These are phyloP conservation scores for Lachnellula suecica DNA, from an alignment of 2,329 filamentous ascomycete genomes.

Conservation along the genomic window DNA sequence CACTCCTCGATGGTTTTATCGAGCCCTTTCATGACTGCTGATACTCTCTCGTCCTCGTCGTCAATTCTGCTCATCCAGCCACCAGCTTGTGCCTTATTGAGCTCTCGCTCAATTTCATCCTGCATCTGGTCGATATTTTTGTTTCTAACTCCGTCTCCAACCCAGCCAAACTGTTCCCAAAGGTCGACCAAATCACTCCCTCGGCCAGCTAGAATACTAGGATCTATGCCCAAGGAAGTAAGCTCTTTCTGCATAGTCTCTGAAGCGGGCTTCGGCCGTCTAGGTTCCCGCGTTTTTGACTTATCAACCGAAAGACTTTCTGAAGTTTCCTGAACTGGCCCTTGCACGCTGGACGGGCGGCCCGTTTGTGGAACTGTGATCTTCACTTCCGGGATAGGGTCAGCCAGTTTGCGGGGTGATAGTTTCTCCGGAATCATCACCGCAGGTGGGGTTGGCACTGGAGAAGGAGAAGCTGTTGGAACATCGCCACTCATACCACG, in stretches of 20 bases:
- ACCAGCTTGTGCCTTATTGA: constrained; percentile 87
- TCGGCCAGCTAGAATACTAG: constrained; percentile 70
- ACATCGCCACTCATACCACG: constrained; percentile 41
- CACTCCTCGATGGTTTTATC: constrained; percentile 92
- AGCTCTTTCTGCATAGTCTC: constrained; percentile 35
- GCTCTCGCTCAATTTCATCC: constrained; percentile 79
- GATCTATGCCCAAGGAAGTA: constrained; percentile 67
- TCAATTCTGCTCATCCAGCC: constrained; percentile 84
- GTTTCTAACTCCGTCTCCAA: constrained; percentile 71
- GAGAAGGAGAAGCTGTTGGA: constrained; percentile 31
- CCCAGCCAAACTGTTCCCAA: constrained; percentile 87
- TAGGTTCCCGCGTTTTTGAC: constrained; percentile 28
- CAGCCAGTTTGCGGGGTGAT: constrained; percentile 25
- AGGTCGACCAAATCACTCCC: constrained; percentile 80
- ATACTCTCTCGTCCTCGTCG: constrained; percentile 86
- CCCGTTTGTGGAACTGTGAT: constrained; percentile 49
- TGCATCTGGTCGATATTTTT: constrained; percentile 80
- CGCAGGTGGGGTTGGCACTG: constrained; percentile 10
- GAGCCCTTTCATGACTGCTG: constrained; percentile 80
- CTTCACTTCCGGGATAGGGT: constrained; percentile 57
- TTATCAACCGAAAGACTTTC: constrained; percentile 33
- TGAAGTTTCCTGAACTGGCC: constrained; percentile 33
- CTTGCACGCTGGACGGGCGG: constrained; percentile 41
- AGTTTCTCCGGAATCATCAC: constrained; percentile 14
- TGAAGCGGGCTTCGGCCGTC: constrained; percentile 29